phyloP scores from a whole-genome alignment of 305 asterid species.

The Fraxinus floribunda region DNA sequence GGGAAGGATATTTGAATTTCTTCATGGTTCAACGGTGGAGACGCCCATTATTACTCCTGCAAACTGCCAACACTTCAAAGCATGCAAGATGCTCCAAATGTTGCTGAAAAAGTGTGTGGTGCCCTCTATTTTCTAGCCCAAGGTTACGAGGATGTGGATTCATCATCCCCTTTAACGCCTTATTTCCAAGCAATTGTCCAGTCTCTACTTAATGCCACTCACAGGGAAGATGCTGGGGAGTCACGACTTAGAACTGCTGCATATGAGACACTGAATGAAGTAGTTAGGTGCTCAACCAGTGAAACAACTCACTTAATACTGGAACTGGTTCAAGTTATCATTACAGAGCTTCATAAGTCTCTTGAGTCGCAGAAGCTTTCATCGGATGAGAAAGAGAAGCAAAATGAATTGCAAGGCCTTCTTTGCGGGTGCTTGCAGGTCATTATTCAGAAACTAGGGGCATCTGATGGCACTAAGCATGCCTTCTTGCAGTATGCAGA shows the following conservation, averaged over 20 bases:
- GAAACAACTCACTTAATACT: conserved; percentile 77
- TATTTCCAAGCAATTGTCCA: conserved; percentile 79
- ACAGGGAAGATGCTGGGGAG: conserved; percentile 82
- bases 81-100: conserved; percentile 84
- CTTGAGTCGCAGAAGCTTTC: conserved; percentile 75
- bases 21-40: conserved; percentile 71
- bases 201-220: conserved; percentile 75
- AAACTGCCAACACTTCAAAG: conserved; percentile 78
- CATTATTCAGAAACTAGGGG: conserved; percentile 78
- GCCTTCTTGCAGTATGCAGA: conserved; percentile 77
- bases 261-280: conserved; percentile 85
- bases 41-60: conserved; percentile 69
- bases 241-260: conserved; percentile 86
- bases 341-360: conserved; percentile 83
- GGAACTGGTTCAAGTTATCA: conserved; percentile 74
- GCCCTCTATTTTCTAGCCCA: conserved; percentile 91
- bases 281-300: conserved; percentile 80
- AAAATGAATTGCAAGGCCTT: conserved; percentile 81
- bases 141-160: conserved; percentile 73
- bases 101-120: conserved; percentile 92
- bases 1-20: conserved; percentile 88
- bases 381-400: conserved; percentile 84
- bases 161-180: conserved; percentile 69
- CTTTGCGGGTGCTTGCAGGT: conserved; percentile 92
- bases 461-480: conserved; percentile 63